Percentiles rank a stretch among this genome's conserved stretches.
phyloP scores from a whole-genome alignment of 805 yeast genomes.

The Sugiyamaella floridensis region DNA sequence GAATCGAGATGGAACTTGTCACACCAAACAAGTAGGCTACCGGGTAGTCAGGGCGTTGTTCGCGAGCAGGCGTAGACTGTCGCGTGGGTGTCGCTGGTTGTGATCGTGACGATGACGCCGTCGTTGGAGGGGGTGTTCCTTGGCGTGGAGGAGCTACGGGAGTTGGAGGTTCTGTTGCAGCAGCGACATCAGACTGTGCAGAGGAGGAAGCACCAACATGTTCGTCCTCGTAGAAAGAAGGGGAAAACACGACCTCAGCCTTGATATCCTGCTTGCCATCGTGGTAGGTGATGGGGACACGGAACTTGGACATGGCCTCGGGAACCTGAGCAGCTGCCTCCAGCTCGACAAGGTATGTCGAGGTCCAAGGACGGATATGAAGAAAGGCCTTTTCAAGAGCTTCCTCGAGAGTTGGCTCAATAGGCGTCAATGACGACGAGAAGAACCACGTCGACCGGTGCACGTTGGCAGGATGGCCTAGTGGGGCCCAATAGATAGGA shows the following conservation, averaged over 20 bases:
- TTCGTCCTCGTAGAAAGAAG: slow-evolving; percentile 16
- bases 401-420: slow-evolving; percentile 28
- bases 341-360: slow-evolving; percentile 22
- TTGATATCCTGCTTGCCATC: slow-evolving; percentile 13
- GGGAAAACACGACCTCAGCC: slow-evolving; percentile 25
- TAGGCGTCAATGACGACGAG: slow-evolving; percentile 29
- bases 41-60: slow-evolving; percentile 7
- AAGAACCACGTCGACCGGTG: slow-evolving; percentile 34
- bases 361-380: slow-evolving; percentile 23
- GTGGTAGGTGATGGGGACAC: slow-evolving; percentile 17
- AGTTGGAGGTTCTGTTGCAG: neutral
- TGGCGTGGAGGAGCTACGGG: neutral
- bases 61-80: neutral
- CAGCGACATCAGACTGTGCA: no score
- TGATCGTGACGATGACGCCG: no score
- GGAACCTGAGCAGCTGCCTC: slow-evolving; percentile 23
- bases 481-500: slow-evolving; percentile 36
- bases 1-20: slow-evolving; percentile 8
- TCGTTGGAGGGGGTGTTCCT: no score
- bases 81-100: neutral
- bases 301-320: slow-evolving; percentile 22
- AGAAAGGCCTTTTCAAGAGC: slow-evolving; percentile 19
- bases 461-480: slow-evolving; percentile 28
- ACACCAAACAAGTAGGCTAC: slow-evolving; percentile 16
- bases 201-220: neutral